These are phyloP conservation scores for Cymodocea nodosa DNA, from an alignment of 116 monocot species.

Conservation along the genomic window DNA sequence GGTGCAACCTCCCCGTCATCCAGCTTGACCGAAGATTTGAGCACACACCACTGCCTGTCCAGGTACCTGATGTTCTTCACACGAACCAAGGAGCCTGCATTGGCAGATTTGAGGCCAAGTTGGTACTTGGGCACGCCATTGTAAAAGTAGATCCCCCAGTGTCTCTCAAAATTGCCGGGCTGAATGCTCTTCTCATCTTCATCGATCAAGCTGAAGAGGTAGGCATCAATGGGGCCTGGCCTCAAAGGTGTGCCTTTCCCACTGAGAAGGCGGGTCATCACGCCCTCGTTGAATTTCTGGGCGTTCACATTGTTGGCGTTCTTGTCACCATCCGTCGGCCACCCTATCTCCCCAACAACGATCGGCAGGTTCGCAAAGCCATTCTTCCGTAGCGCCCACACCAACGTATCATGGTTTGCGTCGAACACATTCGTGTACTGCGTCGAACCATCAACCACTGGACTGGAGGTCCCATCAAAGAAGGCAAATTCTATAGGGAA, in stretches of 20 bases:
- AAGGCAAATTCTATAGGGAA: conserved; percentile 67
- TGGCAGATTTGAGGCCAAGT: conserved; percentile 24
- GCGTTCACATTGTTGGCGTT: conserved; percentile 39
- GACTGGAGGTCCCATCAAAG: conserved; percentile 34
- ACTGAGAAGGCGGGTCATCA: conserved; percentile 27
- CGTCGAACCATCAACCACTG: conserved; percentile 23
- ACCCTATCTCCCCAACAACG: conserved; percentile 57
- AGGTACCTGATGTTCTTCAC: conserved; percentile 51
- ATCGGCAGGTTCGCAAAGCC: conserved; percentile 48
- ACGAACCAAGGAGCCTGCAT: conserved; percentile 21
- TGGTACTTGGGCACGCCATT: conserved; percentile 68
- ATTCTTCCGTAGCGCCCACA: conserved; percentile 44
- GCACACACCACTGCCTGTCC: conserved; percentile 66
- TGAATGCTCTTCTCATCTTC: conserved; percentile 86
- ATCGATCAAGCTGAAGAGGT: conserved; percentile 83
- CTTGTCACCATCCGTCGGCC: conserved; percentile 65
- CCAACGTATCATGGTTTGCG: conserved; percentile 58
- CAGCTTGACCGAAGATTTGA: conserved; percentile 38
- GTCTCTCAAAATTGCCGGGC: conserved; percentile 89
- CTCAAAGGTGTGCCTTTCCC: conserved; percentile 64
- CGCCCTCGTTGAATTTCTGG: conserved; percentile 51
- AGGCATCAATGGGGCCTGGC: conserved; percentile 57
- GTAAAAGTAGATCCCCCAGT: conserved; percentile 77
- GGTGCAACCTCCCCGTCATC: conserved; percentile 27
- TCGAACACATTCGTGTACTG: conserved; percentile 47